Evolutionary conservation across 805 yeast genomes (phyloP).

Genomic region (Starmerella tilneyi): DNA sequence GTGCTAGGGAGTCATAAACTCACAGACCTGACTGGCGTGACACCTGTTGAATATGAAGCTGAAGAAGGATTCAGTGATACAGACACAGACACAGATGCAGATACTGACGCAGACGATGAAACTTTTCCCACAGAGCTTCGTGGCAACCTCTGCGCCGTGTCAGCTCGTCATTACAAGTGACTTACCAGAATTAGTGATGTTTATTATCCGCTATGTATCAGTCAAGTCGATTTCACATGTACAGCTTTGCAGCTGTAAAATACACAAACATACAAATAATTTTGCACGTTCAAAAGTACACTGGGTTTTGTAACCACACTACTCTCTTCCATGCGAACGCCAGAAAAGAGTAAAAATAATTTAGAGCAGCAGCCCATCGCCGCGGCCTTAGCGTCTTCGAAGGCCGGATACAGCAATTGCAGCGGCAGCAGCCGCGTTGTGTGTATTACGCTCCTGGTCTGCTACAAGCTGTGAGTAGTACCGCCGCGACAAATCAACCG

Average conservation of each 20-base stretch:
- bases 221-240: neutral
- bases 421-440: slow-evolving; percentile 31
- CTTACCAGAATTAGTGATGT: too few species aligned
- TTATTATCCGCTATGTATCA: too few species aligned
- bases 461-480: slow-evolving; percentile 27
- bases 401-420: slow-evolving; percentile 29
- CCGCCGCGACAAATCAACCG: slow-evolving; percentile 27
- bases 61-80: too few species aligned
- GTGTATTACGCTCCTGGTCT: slow-evolving; percentile 28
- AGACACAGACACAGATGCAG: neutral
- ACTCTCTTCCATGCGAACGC: neutral
- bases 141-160: too few species aligned
- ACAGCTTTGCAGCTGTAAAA: neutral
- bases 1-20: too few species aligned
- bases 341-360: neutral
- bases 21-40: too few species aligned
- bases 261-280: neutral
- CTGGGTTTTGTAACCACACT: neutral
- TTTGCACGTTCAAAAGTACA: slow-evolving; percentile 1
- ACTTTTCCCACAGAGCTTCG: neutral
- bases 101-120: slow-evolving; percentile 3
- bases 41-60: too few species aligned
- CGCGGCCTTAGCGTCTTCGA: neutral
- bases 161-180: too few species aligned
- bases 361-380: neutral